A percentile compares a stretch with the other conserved stretches of the same genome.
These are phyloP conservation scores for Aspergillus conjunctus DNA, from an alignment of 495 filamentous ascomycete species.

Conservation along the genomic window DNA sequence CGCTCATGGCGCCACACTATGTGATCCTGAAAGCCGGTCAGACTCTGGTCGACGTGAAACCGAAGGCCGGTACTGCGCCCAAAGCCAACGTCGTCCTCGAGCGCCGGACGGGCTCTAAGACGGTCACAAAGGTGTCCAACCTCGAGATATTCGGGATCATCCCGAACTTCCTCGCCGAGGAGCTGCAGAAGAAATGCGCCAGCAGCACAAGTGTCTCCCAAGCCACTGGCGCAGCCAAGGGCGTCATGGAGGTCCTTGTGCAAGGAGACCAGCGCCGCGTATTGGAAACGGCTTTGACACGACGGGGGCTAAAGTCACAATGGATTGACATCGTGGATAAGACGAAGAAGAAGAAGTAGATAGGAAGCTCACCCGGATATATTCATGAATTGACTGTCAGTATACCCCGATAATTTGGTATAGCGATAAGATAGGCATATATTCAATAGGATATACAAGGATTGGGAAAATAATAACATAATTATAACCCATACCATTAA, in stretches of 20 bases:
- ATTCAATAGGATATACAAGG: too few species aligned
- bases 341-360: slow-evolving; percentile 67
- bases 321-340: slow-evolving; percentile 71
- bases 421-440: too few species aligned
- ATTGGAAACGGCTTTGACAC: slow-evolving; percentile 61
- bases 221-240: slow-evolving; percentile 61
- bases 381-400: too few species aligned
- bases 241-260: slow-evolving; percentile 69
- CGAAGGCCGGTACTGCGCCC: slow-evolving; percentile 62
- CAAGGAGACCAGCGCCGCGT: slow-evolving; percentile 68
- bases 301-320: slow-evolving; percentile 57
- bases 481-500: too few species aligned
- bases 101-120: slow-evolving; percentile 69
- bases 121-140: slow-evolving; percentile 63
- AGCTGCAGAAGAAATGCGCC: slow-evolving; percentile 71
- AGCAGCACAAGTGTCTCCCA: slow-evolving; percentile 68
- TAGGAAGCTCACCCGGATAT: too few species aligned
- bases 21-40: slow-evolving; percentile 58
- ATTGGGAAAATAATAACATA: too few species aligned
- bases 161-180: slow-evolving; percentile 63
- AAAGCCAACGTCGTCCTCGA: slow-evolving; percentile 63
- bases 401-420: too few species aligned
- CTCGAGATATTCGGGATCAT: slow-evolving; percentile 66
- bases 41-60: slow-evolving; percentile 56
- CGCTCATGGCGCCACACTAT: slow-evolving; percentile 53